phyloP scores from a whole-genome alignment of 768 basidiomycete genomes.

The Pleurotus tuber-regium region DNA sequence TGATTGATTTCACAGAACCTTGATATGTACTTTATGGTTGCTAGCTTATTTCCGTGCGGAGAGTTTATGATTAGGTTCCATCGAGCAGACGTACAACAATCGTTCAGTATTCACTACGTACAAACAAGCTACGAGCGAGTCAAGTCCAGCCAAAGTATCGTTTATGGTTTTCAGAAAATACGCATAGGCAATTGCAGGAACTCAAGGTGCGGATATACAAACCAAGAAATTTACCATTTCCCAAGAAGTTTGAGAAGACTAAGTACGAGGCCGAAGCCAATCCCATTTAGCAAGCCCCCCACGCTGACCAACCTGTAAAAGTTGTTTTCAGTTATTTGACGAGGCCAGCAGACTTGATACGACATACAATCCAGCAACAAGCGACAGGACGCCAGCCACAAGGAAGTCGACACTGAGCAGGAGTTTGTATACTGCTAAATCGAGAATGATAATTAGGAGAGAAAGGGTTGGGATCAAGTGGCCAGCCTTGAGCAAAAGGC shows the following conservation, averaged over 20 bases:
- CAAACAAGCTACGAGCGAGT: too few species aligned
- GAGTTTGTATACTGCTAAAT: conserved; percentile 22
- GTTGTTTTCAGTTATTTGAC: too few species aligned
- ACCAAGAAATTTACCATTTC: conserved; percentile 2
- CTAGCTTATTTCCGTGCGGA: too few species aligned
- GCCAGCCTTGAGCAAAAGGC: conserved; percentile 17
- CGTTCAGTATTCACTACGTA: too few species aligned
- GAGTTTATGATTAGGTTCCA: too few species aligned
- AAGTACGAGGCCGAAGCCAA: conserved; percentile 5
- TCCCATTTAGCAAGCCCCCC: not conserved
- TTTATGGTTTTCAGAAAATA: too few species aligned
- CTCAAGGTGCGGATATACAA: too few species aligned
- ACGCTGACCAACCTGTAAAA: not conserved
- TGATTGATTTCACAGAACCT: too few species aligned
- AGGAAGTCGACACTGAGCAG: conserved; percentile 23
- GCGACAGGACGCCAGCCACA: conserved; percentile 25
- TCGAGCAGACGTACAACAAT: too few species aligned
- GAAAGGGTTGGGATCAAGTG: conserved; percentile 23
- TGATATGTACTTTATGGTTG: too few species aligned
- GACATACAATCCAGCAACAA: conserved; percentile 24
- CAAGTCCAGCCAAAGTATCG: too few species aligned
- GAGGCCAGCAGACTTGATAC: not conserved
- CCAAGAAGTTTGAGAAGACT: not conserved
- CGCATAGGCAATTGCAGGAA: too few species aligned
- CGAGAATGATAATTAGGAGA: conserved; percentile 20